Conservation (phyloP, 1,284 basidiomycete species). For the Marasmius fiardii region DNA sequence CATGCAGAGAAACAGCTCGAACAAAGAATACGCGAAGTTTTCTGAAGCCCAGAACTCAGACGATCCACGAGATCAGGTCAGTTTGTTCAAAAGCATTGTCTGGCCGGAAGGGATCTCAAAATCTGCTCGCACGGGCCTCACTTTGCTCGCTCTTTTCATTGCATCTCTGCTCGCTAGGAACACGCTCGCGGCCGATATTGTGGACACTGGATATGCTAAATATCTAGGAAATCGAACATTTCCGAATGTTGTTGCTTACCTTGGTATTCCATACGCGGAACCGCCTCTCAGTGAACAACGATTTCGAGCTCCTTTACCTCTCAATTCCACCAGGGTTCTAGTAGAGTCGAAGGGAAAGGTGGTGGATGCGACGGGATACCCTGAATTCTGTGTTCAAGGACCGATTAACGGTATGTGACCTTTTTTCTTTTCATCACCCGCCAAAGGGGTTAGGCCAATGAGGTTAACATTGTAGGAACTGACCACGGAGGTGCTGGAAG, state of each 20-base stretch:
- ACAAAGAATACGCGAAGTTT: too few species aligned
- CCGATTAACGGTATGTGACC: slow-evolving; percentile 39
- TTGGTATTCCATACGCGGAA: slow-evolving; percentile 53
- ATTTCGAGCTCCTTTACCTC: slow-evolving; percentile 44
- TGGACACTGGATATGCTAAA: slow-evolving; percentile 48
- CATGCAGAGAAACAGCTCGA: too few species aligned
- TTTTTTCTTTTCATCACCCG: too few species aligned
- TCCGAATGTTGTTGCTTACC: slow-evolving; percentile 53
- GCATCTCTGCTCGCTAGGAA: neutral
- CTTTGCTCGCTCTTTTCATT: neutral
- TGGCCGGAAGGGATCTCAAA: neutral
- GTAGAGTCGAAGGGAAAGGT: slow-evolving; percentile 30
- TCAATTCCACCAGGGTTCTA: slow-evolving; percentile 39
- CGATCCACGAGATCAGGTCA: neutral
- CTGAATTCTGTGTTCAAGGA: slow-evolving; percentile 57
- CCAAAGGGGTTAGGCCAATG: too few species aligned
- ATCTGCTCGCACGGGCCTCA: neutral
- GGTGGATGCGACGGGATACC: slow-evolving; percentile 47
- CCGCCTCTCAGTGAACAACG: slow-evolving; percentile 50
- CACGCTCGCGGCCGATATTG: slow-evolving; percentile 25
- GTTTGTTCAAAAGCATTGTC: neutral
- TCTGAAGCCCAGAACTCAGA: too few species aligned
- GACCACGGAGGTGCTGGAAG: slow-evolving; percentile 57
- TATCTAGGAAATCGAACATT: slow-evolving; percentile 51
- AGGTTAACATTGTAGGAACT: slow-evolving; percentile 35